Conservation (phyloP, 1,139 yeast genomes). For the Suzukiozyma palmioleophila region DNA sequence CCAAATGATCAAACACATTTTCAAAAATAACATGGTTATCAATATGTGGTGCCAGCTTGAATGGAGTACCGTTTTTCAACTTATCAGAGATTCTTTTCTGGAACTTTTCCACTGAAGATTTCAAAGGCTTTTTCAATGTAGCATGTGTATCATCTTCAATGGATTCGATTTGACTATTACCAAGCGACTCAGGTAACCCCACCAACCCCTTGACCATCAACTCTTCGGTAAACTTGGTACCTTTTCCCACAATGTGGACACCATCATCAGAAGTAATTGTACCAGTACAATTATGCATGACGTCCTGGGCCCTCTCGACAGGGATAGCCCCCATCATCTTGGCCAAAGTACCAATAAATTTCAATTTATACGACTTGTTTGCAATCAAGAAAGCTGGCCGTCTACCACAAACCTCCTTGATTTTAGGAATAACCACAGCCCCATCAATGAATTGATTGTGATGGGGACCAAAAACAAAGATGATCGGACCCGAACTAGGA, state of each 20-base stretch:
- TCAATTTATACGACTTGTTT: slow-evolving; percentile 51
- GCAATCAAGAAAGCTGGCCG: slow-evolving; percentile 57
- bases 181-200: slow-evolving; percentile 58
- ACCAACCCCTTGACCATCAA: slow-evolving; percentile 51
- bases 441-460: slow-evolving; percentile 46
- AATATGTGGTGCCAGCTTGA: slow-evolving; percentile 58
- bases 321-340: slow-evolving; percentile 61
- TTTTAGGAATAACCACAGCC: slow-evolving; percentile 36
- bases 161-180: slow-evolving; percentile 51
- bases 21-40: slow-evolving; percentile 60
- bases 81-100: slow-evolving; percentile 29
- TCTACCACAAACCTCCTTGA: slow-evolving; percentile 34
- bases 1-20: slow-evolving; percentile 59
- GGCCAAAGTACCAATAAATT: slow-evolving; percentile 54
- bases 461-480: slow-evolving; percentile 46
- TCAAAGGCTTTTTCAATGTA: slow-evolving; percentile 46
- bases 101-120: slow-evolving; percentile 17
- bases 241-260: slow-evolving; percentile 34
- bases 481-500: slow-evolving; percentile 36
- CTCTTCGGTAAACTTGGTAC: slow-evolving; percentile 44
- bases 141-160: slow-evolving; percentile 52
- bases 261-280: slow-evolving; percentile 34
- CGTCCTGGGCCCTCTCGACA: slow-evolving; percentile 71
- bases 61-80: slow-evolving; percentile 45
- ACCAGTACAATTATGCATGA: slow-evolving; percentile 45